Evolutionary conservation across 2,329 filamentous ascomycete genomes (phyloP), one percentile per base, ranked within the genome.

Genomic region (Hypocreales sp.): DNA sequence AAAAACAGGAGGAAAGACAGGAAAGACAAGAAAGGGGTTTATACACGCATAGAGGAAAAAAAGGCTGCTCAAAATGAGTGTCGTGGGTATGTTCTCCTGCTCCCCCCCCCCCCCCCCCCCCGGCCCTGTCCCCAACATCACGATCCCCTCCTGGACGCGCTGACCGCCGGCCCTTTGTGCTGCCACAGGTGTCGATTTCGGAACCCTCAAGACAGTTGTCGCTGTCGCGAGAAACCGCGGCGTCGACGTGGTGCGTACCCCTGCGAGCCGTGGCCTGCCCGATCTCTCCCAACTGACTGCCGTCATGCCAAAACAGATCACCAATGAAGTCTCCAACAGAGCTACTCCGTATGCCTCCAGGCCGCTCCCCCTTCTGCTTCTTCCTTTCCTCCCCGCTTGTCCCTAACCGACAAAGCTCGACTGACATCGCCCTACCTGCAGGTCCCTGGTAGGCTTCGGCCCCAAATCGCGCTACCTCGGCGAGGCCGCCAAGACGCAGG

Each of bases 311-410:
- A n/a, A 4, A 31, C 48, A 93, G 84, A 92, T 98, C 54, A 79
- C 83, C 64, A 98, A 98, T 68, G 90, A 98, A 61, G 90, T 95
- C 46, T 98, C 90, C 42, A 95, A 98, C 71, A 79, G 90, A 60
- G 76, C 83, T 35, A 98, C 90, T 45, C 90, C 90, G 82, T 94
- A 81, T 69, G 84, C 77, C 7, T 20, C 18, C 18, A 20, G 7
- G 18, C 18, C 18, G 18, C 18, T 20, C 18, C 18, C 18, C n/a
- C n/a, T n/a, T 34, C 15, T 27, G 14, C 25, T 29, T 24, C 12
- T 14, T 14, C n/a, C 28, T 15, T 16, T 16, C 23, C 17, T 17
- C 22, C 31, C 29, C 11, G n/a, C n/a, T n/a, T n/a, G n/a, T n/a
- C n/a, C n/a, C n/a, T n/a, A n/a, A n/a, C n/a, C n/a, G n/a, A n/a